Base-by-base conservation (phyloP, 768 basidiomycete genomes). In the Pisolithus sp. region DNA sequence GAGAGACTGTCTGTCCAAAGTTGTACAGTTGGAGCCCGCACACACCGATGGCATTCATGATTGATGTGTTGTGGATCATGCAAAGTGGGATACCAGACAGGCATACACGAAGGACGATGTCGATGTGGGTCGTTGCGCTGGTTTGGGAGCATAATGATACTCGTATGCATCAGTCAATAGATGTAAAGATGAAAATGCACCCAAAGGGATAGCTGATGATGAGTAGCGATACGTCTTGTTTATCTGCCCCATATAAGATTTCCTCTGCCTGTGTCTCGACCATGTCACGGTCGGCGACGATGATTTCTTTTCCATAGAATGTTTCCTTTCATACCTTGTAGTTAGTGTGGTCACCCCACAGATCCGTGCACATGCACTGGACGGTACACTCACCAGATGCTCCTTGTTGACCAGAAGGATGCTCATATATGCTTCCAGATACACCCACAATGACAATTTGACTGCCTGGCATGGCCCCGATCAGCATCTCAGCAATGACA, bases 191-290 rank as follows among this genome's bases (percentile, higher is more conserved):
- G 43, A 48, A 54, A 26, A 49, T n/a, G 21, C 15, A 91, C 92
- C 94, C 95, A 46, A 97, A 89, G 0, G 96, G 96, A 69, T 99
- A 96, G 5, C 96, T 95, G 10, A 98, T 96, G 12, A 98, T 92
- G 38, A 98, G 82, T 44, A 98, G 79, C 0, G 89, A 79, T 20
- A 98, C 81, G 64, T 98, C 86, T 50, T 86, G 81, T 49, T 77
- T 83, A 62, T 87, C 82, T 0, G 96, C 93, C 59, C 82, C 76
- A 30, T 70, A 65, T 38, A 99, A 70, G 58, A 98, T 99, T 50
- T 86, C 87, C 60, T 97, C 94, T 64, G 88, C 89, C 57, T 90
- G 83, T 0, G 87, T 85, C 71, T 99, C 96, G 38, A 99, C 95
- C 82, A 91, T 89, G 65, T 98, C 95, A 10, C 96, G 84, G 73